These are phyloP conservation scores for Taiozyma sp. DNA, from an alignment of 1,139 yeast genomes.

Conservation along the genomic window DNA sequence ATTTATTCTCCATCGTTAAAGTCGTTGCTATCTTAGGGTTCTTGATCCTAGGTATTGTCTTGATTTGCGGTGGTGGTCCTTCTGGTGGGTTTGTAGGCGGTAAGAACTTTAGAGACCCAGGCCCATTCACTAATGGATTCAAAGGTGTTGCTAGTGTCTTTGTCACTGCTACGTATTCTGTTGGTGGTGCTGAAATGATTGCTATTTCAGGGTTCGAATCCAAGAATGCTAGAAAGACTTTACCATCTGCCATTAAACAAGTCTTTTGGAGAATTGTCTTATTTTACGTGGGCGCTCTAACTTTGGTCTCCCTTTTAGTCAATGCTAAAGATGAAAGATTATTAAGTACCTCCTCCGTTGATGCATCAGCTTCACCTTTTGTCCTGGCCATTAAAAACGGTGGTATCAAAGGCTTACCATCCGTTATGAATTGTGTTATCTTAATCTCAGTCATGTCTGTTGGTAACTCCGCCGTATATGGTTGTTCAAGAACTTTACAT, in stretches of 20 bases:
- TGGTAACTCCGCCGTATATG: constrained; percentile 65
- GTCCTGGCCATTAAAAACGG: constrained; percentile 54
- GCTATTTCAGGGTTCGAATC: constrained; percentile 91
- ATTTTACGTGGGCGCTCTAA: constrained; percentile 48
- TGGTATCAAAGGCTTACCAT: constrained; percentile 51
- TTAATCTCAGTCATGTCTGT: constrained; percentile 64
- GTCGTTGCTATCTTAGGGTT: constrained; percentile 18
- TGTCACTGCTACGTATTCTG: constrained; percentile 22
- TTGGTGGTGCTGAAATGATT: constrained; percentile 61
- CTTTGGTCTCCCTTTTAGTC: constrained; percentile 42
- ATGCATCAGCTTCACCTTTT: constrained; percentile 56
- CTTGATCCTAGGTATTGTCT: constrained; percentile 19
- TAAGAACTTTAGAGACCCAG: constrained; percentile 29
- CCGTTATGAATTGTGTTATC: constrained; percentile 48
- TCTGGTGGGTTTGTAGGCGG: constrained; percentile 21
- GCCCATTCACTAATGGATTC: constrained; percentile 25
- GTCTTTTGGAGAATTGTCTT: constrained; percentile 69
- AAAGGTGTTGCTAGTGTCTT: constrained; percentile 23
- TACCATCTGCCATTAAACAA: constrained; percentile 73
- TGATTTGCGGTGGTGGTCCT: constrained; percentile 24
- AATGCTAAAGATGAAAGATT: constrained; percentile 36
- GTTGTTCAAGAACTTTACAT: constrained; percentile 60
- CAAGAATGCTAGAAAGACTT: constrained; percentile 62
- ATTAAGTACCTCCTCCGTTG: constrained; percentile 38
- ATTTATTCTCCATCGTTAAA: constrained; percentile 18